These are phyloP conservation scores for Lactifluus rugatus DNA, from an alignment of 768 basidiomycete genomes.

Conservation along the genomic window DNA sequence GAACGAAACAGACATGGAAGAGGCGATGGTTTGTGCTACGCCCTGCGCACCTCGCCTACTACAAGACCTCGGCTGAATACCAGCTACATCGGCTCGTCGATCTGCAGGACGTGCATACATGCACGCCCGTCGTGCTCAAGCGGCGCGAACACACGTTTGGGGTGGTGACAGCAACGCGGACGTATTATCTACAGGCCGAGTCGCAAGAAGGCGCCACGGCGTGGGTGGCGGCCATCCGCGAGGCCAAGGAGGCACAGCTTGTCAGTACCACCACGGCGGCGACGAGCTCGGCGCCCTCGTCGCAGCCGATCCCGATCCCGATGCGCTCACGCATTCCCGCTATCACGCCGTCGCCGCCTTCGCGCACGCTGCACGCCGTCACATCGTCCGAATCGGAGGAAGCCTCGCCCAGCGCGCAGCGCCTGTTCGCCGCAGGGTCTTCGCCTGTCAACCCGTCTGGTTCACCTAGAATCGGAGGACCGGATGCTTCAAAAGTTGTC, in stretches of 20 bases:
- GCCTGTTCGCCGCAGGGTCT: constrained; percentile 23
- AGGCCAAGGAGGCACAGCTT: constrained; percentile 55
- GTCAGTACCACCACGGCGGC: constrained; percentile 22
- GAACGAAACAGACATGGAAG: constrained; percentile 80
- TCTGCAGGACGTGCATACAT: constrained; percentile 81
- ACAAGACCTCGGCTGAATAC: constrained; percentile 94
- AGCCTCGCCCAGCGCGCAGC: constrained; percentile 33
- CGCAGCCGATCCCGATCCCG: constrained; percentile 47
- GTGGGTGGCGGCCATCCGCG: constrained; percentile 81
- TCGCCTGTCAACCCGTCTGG: constrained; percentile 34
- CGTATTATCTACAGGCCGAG: constrained; percentile 84
- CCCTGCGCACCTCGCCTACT: constrained; percentile 87
- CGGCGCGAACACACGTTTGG: constrained; percentile 84
- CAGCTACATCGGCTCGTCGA: constrained; percentile 82
- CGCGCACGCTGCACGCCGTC: constrained; percentile 34
- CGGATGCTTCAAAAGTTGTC: constrained; percentile 70
- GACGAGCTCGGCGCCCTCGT: constrained; percentile 17
- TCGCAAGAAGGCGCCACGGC: constrained; percentile 59
- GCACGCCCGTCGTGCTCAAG: constrained; percentile 80
- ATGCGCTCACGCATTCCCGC: constrained; percentile 25
- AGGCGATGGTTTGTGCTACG: constrained; percentile 97
- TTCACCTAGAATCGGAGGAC: constrained; percentile 30
- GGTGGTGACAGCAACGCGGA: constrained; percentile 80
- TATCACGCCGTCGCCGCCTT: constrained; percentile 42
- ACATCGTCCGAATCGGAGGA: constrained; percentile 81